Base-by-base conservation (phyloP, 805 yeast genomes). In the Schwanniomyces polymorphus region DNA sequence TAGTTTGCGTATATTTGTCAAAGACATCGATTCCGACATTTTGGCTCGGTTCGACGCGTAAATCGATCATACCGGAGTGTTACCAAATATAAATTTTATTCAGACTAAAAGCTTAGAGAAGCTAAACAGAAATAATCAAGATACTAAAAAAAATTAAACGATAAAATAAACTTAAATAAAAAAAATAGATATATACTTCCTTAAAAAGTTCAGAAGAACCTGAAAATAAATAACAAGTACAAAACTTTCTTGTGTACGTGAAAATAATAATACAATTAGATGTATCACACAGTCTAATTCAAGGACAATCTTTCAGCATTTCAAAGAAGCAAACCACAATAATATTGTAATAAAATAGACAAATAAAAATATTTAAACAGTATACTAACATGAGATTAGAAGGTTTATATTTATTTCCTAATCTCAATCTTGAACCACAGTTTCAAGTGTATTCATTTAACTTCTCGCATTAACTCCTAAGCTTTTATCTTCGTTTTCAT, bases 401-500 rank as follows among this genome's bases (percentile, higher is more conserved):
- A 31, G 35, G 18, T 31, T 31, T 31, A 31, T 31, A 31, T 31
- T 21, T 4, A 14, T 31, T 31, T 31, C 17, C 35, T 31, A 31
- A 31, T 31, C 35, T 31, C 35, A 31, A 31, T 31, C 35, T 31
- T 31, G 35, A 31, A 31, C 18, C 35, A 3, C 7, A 6, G 21
- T 14, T 31, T 31, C 35, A 31, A 31, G 35, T 31, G 35, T 31
- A 31, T 31, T 31, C 35, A 31, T 31, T 16, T 16, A 28, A 31
- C 35, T 31, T 31, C 35, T 31, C 35, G 35, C 35, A 31, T 31
- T 31, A 14, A 31, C 35, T 33, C 21, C 42, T 38, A 29, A 37
- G 29, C 26, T 44, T 42, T 40, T 44, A 27, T 25, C 41, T 34
- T 40, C 31, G 34, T 41, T 39, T 38, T 41, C 41, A 44, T 31